Evolutionary conservation across 345 rosid species (phyloP), one percentile per base, ranked within the genome.

Genomic region (Dimocarpus longan): DNA sequence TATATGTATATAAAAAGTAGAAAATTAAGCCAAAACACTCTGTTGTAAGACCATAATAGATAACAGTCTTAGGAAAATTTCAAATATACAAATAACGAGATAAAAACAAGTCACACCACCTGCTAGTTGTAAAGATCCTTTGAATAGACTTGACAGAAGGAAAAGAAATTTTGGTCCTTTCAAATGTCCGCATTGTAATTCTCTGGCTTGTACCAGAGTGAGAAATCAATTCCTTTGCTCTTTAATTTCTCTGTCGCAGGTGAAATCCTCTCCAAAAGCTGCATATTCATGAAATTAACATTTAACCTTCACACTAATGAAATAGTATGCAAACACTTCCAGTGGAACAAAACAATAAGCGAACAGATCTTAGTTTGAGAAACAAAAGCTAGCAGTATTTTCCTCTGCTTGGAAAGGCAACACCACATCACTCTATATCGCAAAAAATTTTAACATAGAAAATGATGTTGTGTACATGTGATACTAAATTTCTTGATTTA

Each of bases 201-300:
- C 72, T 89, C 93, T 0, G 98, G 99, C 85, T 95, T 91, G 86
- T 82, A 93, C 99, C 99, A 92, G 57, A 84, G 72, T 8, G 98
- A 93, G 84, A 93, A 95, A 85, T 95, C 95, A 3, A 89, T 87
- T 85, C 97, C 97, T 87, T 93, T 89, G 56, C 70, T 78, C 86
- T 92, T 93, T 81, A 93, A 85, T 60, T 87, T 85, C 87, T 92
- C 93, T 5, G 99, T 95, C 7, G 96, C 93, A 0, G 97, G 93
- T 26, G 88, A 90, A 32, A 93, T 91, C 80, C 82, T 90, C 72
- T 91, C 95, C 84, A 93, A 78, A 68, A 93, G 96, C 99, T 95
- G 88, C 85, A 89, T 76, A 28, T 60, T 73, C 56, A 80, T 71
- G 54, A 70, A 1, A 37, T 63, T 57, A 56, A 76, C 52, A 37